Conservation (phyloP, 495 filamentous ascomycete genomes). For the Clohesyomyces aquaticus region DNA sequence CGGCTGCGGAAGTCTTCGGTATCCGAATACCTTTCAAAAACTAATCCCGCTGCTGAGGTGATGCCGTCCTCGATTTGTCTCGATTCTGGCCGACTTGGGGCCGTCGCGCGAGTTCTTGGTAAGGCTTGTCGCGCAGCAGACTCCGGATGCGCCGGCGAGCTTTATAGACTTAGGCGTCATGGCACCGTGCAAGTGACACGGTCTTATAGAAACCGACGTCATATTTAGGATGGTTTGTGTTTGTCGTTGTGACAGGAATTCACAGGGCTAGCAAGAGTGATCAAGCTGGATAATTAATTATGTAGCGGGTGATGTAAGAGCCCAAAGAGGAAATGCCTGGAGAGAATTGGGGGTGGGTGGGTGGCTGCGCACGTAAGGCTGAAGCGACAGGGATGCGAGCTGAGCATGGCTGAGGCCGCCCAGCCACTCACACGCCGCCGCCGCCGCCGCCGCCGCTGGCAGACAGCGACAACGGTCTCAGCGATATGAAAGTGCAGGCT, state of each 20-base stretch:
- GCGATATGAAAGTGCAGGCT: constrained; percentile 12
- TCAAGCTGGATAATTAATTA: not conserved
- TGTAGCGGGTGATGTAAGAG: constrained; percentile 5
- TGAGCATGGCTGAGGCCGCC: constrained; percentile 7
- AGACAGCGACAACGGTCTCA: constrained; percentile 3
- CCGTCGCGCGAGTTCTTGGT: not conserved
- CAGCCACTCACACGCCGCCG: not conserved
- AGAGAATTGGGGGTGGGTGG: not conserved
- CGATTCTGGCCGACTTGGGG: not conserved
- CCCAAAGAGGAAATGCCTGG: not conserved
- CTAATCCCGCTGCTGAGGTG: constrained; percentile 5
- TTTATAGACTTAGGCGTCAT: too few relatives aligned
- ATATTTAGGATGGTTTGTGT: too few relatives aligned
- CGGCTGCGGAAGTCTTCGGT: not conserved
- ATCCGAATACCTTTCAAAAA: not conserved
- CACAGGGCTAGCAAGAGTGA: too few relatives aligned
- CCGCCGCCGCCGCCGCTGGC: too few relatives aligned
- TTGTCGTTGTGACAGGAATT: too few relatives aligned
- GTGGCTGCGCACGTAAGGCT: constrained; percentile 22
- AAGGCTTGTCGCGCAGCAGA: not conserved
- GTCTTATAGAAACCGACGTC: too few relatives aligned
- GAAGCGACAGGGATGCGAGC: constrained; percentile 18
- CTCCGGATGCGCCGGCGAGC: constrained; percentile 1
- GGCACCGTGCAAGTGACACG: too few relatives aligned
- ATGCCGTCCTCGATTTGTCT: not conserved